phyloP scores from a whole-genome alignment of 257 asterid genomes.

The Ilex asprella region DNA sequence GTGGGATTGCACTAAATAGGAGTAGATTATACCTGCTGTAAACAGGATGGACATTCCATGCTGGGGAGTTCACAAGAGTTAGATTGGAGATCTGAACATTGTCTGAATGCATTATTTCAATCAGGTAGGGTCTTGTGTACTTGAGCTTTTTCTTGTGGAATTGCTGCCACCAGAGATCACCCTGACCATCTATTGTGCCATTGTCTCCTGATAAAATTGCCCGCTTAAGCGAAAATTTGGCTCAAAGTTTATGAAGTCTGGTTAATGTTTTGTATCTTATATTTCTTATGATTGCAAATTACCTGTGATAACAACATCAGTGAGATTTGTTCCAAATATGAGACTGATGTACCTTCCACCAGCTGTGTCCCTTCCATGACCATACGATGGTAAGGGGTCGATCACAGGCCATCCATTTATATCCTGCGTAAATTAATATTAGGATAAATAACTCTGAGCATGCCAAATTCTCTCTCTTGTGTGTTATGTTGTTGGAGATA shows the following conservation, averaged over 20 bases:
- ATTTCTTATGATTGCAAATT: background rate
- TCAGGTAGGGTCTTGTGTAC: conserved; percentile 75
- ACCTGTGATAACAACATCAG: conserved; percentile 81
- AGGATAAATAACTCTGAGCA: too few species aligned
- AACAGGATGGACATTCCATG: conserved; percentile 91
- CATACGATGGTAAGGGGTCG: conserved; percentile 83
- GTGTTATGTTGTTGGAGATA: too few species aligned
- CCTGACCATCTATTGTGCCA: conserved; percentile 87
- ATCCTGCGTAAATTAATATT: conserved; percentile 39
- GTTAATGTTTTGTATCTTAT: too few species aligned
- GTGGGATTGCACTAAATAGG: too few species aligned
- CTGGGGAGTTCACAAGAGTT: conserved; percentile 65
- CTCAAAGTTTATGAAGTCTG: too few species aligned
- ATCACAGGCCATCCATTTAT: conserved; percentile 60
- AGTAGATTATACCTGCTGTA: conserved; percentile 52
- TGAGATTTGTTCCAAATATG: conserved; percentile 71
- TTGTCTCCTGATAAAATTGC: conserved; percentile 46
- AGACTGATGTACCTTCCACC: conserved; percentile 90
- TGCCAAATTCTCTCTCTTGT: too few species aligned
- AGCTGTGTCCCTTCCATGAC: conserved; percentile 79
- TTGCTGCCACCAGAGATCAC: conserved; percentile 79
- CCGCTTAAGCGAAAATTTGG: background rate
- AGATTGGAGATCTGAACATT: conserved; percentile 70
- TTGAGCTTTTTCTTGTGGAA: conserved; percentile 65
- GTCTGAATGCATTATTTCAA: conserved; percentile 77